Base-by-base conservation (phyloP, 495 filamentous ascomycete genomes). In the Jackrogersella minutella region DNA sequence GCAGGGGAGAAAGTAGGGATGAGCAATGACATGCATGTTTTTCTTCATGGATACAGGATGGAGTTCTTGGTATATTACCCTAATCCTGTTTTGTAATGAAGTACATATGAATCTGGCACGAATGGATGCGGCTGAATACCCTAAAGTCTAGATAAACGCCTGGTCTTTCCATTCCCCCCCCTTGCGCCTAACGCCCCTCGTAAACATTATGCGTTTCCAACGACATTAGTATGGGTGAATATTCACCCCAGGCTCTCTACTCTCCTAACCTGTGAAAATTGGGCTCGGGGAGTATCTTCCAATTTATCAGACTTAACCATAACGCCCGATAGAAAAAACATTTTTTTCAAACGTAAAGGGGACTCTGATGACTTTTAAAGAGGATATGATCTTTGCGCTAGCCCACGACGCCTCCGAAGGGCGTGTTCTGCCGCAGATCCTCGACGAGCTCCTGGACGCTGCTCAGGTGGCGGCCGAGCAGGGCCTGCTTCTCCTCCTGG, bases 371-470 rank as follows among this genome's bases (percentile, higher is more conserved):
- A 14, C 17, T 13, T 65, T 17, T 33, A 37, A 21, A 3, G 11
- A n/a, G 9, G 30, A 2, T 19, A 28, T n/a, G 31, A 26, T 10
- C 19, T 9, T 26, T n/a, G 22, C 40, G 8, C 68, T 67, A 81
- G 49, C 71, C 76, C 52, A 83, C 70, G 9, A 79, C 79, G 4
- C 81, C 82, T 44, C 85, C 86, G 75, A 91, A 91, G 7, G 88
- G 83, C 46, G 88, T 88, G 53, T 89, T 92, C 79, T 91, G 93
- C 71, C 89, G 89, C 66, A 99, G 73, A 77, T 99, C 95, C 74
- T 91, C 90, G 19, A 99, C 89, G 68, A 99, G 79, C 70, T 94
- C 93, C 61, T 96, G 93, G 33, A 98, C 95, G 66, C 93, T 97
- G 62, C 85, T 90, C 55, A 99, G 77, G 77, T 95, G 93, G 60